Conservation (phyloP, 2,329 filamentous ascomycete genomes). For the Fusarium avenaceum region DNA sequence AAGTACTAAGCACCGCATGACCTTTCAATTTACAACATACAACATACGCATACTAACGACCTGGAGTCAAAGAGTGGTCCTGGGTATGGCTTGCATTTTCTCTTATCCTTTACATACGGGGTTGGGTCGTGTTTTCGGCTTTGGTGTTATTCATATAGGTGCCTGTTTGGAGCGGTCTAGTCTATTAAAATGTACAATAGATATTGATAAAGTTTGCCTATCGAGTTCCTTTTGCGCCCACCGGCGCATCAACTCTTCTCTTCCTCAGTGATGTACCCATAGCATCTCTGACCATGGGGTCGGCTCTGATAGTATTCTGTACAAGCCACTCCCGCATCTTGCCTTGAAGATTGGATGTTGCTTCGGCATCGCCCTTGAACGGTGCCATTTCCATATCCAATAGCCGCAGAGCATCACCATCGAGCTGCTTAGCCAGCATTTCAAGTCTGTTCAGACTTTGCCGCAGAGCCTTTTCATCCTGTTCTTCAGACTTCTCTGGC, state of each 20-base stretch:
- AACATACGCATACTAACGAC: slow-evolving; percentile 39
- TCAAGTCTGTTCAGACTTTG: slow-evolving; percentile 78
- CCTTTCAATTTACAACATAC: slow-evolving; percentile 22
- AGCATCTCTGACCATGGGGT: slow-evolving; percentile 86
- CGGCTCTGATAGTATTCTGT: slow-evolving; percentile 83
- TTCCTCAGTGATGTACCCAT: slow-evolving; percentile 76
- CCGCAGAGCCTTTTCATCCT: slow-evolving; percentile 65
- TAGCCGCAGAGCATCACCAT: slow-evolving; percentile 77
- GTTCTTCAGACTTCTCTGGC: slow-evolving; percentile 45
- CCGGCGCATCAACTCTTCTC: slow-evolving; percentile 72
- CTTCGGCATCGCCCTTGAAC: slow-evolving; percentile 78
- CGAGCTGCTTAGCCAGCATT: slow-evolving; percentile 68
- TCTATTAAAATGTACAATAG: slow-evolving; percentile 38
- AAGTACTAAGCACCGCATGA: background rate
- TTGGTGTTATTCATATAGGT: slow-evolving; percentile 27
- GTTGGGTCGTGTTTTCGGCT: slow-evolving; percentile 16
- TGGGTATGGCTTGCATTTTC: slow-evolving; percentile 36
- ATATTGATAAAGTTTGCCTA: slow-evolving; percentile 30
- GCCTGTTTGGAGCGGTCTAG: slow-evolving; percentile 23
- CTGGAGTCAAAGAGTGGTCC: slow-evolving; percentile 42
- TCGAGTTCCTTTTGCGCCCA: slow-evolving; percentile 69
- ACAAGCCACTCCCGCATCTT: slow-evolving; percentile 90
- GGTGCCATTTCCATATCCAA: slow-evolving; percentile 85
- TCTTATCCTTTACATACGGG: slow-evolving; percentile 22
- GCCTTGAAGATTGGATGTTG: slow-evolving; percentile 69